A percentile compares a stretch with the other conserved stretches of the same genome.
phyloP scores from a whole-genome alignment of 768 basidiomycete species.

The Chiua virens region DNA sequence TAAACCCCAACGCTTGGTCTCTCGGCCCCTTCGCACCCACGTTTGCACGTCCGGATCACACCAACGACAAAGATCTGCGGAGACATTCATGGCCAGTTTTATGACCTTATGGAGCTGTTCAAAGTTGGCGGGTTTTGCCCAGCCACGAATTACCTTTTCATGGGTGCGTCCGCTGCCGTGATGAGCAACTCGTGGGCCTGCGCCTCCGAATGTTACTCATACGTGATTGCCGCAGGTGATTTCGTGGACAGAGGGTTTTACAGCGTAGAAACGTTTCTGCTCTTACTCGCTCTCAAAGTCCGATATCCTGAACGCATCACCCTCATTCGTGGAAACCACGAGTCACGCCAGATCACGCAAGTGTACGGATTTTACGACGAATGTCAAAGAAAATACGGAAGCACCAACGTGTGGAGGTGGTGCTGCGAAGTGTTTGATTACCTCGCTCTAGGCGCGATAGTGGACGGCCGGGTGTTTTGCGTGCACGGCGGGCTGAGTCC shows the following conservation, averaged over 20 bases:
- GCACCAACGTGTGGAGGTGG: constrained; percentile 94
- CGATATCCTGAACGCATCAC: constrained; percentile 98
- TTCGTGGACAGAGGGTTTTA: constrained; percentile 99
- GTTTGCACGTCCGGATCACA: constrained; percentile 1
- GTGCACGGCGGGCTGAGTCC: constrained; percentile 97
- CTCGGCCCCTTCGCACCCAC: neutral
- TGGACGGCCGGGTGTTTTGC: constrained; percentile 97
- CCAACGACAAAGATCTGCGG: constrained; percentile 68
- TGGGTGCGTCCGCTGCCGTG: constrained; percentile 56
- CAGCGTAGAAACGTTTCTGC: constrained; percentile 93
- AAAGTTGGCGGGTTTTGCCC: constrained; percentile 91
- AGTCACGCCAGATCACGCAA: constrained; percentile 95
- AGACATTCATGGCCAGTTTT: constrained; percentile 97
- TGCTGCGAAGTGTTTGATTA: constrained; percentile 99
- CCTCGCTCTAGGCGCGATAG: constrained; percentile 89
- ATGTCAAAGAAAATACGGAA: constrained; percentile 94
- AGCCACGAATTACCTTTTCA: constrained; percentile 94
- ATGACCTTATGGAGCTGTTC: constrained; percentile 95
- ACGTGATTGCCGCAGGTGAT: constrained; percentile 60
- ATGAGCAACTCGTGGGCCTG: constrained; percentile 2
- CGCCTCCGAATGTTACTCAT: constrained; percentile 6
- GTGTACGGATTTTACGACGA: constrained; percentile 96
- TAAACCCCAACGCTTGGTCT: constrained; percentile 7
- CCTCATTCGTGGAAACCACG: constrained; percentile 96
- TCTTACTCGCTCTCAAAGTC: constrained; percentile 93